Evolutionary conservation across 1,139 yeast species (phyloP).

Genomic region (Meyerozyma guilliermondii): DNA sequence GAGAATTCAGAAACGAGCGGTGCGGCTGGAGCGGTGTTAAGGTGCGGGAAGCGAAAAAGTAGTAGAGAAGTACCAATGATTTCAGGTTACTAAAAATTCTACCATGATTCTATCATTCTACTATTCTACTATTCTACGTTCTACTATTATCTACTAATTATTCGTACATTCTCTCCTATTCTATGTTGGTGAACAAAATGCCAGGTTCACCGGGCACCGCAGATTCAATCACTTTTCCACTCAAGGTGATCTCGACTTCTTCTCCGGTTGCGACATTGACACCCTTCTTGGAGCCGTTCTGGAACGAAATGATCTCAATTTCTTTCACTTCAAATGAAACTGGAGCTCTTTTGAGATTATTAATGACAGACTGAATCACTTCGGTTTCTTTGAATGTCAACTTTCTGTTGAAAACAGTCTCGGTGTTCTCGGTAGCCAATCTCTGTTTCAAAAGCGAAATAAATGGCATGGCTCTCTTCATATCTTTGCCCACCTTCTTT

Average conservation of each 20-base stretch:
- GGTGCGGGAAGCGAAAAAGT: neutral
- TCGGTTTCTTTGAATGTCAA: conserved; percentile 75
- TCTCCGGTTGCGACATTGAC: conserved; percentile 64
- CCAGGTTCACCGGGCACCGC: conserved; percentile 97
- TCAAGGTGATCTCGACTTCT: conserved; percentile 55
- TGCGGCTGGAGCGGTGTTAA: neutral
- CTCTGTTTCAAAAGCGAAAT: conserved; percentile 81
- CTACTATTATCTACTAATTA: too few species aligned
- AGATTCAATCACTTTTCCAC: conserved; percentile 68
- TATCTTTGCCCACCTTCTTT: conserved; percentile 65
- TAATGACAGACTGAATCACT: conserved; percentile 52
- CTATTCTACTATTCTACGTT: too few species aligned
- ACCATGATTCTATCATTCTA: too few species aligned
- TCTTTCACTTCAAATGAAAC: conserved; percentile 54
- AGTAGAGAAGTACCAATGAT: neutral
- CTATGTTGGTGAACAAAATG: conserved; percentile 61
- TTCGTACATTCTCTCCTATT: too few species aligned
- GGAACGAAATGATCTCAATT: conserved; percentile 52
- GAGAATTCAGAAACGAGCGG: neutral
- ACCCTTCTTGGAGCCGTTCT: conserved; percentile 59
- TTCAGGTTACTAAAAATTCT: too few species aligned
- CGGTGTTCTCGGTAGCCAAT: conserved; percentile 61
- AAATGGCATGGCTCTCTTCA: conserved; percentile 98
- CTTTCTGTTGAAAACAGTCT: conserved; percentile 81
- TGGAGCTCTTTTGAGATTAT: conserved; percentile 60